These are phyloP conservation scores for Eutrema japonicum DNA, from an alignment of 345 rosid species.

Conservation along the genomic window DNA sequence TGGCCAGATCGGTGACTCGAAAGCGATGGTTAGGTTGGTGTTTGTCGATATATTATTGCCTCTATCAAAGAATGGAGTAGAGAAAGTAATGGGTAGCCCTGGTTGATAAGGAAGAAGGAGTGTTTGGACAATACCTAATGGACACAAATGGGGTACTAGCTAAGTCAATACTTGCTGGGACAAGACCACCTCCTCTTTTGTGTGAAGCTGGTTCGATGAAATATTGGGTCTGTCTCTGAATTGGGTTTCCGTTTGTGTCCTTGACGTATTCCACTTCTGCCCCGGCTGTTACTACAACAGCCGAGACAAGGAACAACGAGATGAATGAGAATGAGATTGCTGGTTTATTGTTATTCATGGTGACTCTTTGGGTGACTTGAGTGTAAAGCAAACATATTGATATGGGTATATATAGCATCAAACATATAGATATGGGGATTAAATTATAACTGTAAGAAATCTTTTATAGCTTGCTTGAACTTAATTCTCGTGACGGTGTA, in stretches of 20 bases:
- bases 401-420: slow-evolving; percentile 11
- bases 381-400: slow-evolving; percentile 22
- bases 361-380: slow-evolving; percentile 21
- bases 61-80: background rate
- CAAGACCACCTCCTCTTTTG: slow-evolving; percentile 16
- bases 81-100: slow-evolving; percentile 30
- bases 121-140: slow-evolving; percentile 26
- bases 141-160: background rate
- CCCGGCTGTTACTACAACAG: background rate
- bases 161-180: slow-evolving; percentile 20
- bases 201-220: slow-evolving; percentile 20
- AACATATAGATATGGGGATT: background rate
- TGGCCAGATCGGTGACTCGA: slow-evolving; percentile 17
- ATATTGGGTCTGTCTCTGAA: slow-evolving; percentile 6
- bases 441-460: background rate
- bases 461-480: background rate
- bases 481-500: slow-evolving; percentile 15
- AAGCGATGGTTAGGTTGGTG: slow-evolving; percentile 11
- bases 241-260: slow-evolving; percentile 32
- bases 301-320: slow-evolving; percentile 17
- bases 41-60: background rate
- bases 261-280: background rate
- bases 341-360: slow-evolving; percentile 24
- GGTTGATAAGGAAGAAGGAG: slow-evolving; percentile 13
- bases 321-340: slow-evolving; percentile 32